These are phyloP conservation scores for Trichoderma simmonsii DNA, from an alignment of 2,329 filamentous ascomycete genomes.

Conservation along the genomic window DNA sequence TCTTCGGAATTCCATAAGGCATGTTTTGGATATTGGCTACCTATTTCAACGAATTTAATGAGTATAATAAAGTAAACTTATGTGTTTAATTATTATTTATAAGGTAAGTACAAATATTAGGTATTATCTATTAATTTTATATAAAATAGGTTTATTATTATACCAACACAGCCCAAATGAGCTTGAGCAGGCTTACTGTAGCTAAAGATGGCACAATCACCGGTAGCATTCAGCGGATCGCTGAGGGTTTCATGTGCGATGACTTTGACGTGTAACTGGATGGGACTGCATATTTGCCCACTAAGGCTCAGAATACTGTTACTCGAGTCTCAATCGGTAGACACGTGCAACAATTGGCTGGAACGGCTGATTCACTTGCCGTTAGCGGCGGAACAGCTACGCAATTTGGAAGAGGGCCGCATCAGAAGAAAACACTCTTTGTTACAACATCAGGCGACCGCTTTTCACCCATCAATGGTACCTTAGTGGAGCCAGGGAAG, in stretches of 20 bases:
- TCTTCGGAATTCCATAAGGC: too few species aligned
- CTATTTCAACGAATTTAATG: too few species aligned
- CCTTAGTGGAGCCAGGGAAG: neutral
- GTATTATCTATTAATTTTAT: too few species aligned
- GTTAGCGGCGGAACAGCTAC: neutral
- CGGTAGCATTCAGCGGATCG: neutral
- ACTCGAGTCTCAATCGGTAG: neutral
- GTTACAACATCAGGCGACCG: neutral
- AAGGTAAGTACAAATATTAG: too few species aligned
- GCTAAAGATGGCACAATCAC: neutral
- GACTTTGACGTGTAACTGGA: neutral
- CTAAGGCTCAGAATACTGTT: neutral
- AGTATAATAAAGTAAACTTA: too few species aligned
- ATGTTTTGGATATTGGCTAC: too few species aligned
- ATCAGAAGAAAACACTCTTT: neutral
- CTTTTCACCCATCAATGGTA: neutral
- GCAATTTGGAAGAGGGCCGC: neutral
- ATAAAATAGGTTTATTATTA: too few species aligned
- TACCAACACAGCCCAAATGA: neutral
- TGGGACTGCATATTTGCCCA: neutral
- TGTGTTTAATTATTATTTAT: too few species aligned
- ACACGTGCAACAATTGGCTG: neutral
- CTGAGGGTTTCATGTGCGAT: neutral
- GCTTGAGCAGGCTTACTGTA: neutral
- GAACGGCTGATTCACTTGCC: neutral